A percentile compares a stretch with the other conserved stretches of the same genome.
Conservation (phyloP, 2,329 filamentous ascomycete species). For the Monosporascus sp. region DNA sequence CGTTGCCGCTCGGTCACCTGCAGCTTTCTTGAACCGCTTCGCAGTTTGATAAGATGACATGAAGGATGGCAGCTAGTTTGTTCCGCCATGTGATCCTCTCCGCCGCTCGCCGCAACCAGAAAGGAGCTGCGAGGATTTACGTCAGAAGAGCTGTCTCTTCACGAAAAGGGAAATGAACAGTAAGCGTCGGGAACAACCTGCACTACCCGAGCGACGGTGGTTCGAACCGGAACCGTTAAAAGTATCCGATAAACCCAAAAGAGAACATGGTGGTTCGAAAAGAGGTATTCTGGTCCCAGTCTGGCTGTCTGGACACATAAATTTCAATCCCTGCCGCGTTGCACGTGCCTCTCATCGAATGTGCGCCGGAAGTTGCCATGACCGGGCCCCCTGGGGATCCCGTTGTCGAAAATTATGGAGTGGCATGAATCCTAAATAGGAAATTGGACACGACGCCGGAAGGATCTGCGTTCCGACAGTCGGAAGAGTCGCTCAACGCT, state of each 20-base stretch:
- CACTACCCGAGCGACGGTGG: no score
- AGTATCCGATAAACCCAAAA: no score
- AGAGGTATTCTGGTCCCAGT: neutral
- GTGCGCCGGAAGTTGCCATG: neutral
- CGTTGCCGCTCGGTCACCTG: neutral
- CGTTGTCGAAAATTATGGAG: neutral
- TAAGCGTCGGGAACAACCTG: no score
- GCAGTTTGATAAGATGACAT: neutral
- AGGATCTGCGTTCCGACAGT: neutral
- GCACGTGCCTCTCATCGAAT: neutral
- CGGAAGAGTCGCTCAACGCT: neutral
- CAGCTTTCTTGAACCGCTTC: neutral
- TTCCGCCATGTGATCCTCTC: neutral
- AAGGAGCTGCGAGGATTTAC: neutral
- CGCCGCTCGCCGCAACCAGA: neutral
- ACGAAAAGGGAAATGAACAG: no score
- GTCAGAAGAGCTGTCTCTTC: no score
- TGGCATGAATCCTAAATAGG: neutral
- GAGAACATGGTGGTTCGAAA: no score
- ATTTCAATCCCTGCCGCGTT: neutral
- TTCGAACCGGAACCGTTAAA: no score
- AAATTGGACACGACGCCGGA: neutral
- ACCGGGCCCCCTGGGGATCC: neutral
- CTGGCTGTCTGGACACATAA: neutral
- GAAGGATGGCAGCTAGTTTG: neutral